Evolutionary conservation across 306 rosid genomes (phyloP), one percentile per base, ranked within the genome.

Genomic region (Casuarina glauca): DNA sequence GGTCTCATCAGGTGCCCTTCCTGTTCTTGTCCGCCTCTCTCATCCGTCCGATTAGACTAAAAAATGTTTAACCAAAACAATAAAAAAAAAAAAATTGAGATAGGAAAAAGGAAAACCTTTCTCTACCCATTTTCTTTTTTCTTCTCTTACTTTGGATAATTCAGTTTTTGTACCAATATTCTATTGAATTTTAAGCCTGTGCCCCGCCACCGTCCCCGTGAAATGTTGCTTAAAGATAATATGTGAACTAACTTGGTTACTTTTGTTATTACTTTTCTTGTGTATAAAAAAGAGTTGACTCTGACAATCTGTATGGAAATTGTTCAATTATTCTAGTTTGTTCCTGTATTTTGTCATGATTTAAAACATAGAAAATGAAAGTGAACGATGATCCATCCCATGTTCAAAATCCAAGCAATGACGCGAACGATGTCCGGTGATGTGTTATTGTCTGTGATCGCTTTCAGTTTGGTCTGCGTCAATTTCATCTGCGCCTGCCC

Each of bases 1-100:
- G 97, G 97, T 16, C 77, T 92, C 3, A 86, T 91, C 87, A 90
- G 92, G 93, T 95, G 97, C 90, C 80, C 86, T 72, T 92, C 95
- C 82, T 95, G 97, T 78, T 69, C 81, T 84, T 88, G 72, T 80
- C 92, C 86, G 49, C 91, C 82, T 1, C 72, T 80, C 70, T 86
- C 55, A 36, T 80, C 64, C 36, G 20, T 72, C 55, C 44, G 35
- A 57, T 68, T 35, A 41, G n/a, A 38, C n/a, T 63, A 13, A 20
- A 43, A 80, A 54, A 5, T 16, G n/a, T 7, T 19, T 6, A n/a
- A 3, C 61, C 3, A 16, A 32, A 52, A 1, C n/a, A 66, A 5
- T 20, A 64, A 10, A 26, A 7, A 13, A 13, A 13, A 55, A 60
- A 48, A 8, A 19, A 41, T 9, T 3, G 26, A 60, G 2, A 19